phyloP scores from a whole-genome alignment of 1,139 yeast species.

The Kurtzmaniella natalensis region DNA sequence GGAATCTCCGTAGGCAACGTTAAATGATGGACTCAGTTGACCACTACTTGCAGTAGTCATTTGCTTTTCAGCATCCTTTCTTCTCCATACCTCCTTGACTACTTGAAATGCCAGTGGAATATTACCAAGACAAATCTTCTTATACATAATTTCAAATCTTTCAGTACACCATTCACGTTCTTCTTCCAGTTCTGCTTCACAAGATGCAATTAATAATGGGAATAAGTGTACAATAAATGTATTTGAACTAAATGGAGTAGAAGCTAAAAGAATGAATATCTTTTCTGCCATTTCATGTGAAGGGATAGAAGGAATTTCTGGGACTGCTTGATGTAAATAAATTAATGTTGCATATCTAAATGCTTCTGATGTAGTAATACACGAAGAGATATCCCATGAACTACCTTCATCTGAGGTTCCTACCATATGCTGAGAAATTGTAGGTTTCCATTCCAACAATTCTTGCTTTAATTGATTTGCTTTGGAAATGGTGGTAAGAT shows the following conservation, averaged over 20 bases:
- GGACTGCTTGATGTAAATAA: constrained; percentile 65
- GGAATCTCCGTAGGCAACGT: constrained; percentile 3
- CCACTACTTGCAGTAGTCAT: constrained; percentile 7
- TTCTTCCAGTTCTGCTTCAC: constrained; percentile 56
- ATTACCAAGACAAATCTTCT: constrained; percentile 60
- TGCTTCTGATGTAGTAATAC: constrained; percentile 67
- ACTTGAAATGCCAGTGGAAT: constrained; percentile 63
- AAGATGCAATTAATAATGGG: constrained; percentile 59
- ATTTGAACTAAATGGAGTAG: constrained; percentile 58
- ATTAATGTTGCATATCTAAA: constrained; percentile 55
- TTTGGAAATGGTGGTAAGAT: constrained; percentile 44
- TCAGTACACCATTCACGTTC: constrained; percentile 59
- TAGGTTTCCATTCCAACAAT: constrained; percentile 53
- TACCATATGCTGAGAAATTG: constrained; percentile 31
- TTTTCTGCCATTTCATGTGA: constrained; percentile 58
- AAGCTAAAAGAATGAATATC: constrained; percentile 54
- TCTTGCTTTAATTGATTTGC: constrained; percentile 55
- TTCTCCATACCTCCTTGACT: constrained; percentile 66
- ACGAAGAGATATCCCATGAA: constrained; percentile 53
- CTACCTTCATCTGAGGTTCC: constrained; percentile 13
- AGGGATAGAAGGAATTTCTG: constrained; percentile 55
- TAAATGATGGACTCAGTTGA: constrained; percentile 3
- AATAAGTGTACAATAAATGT: constrained; percentile 57
- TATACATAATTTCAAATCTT: constrained; percentile 54
- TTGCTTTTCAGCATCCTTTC: constrained; percentile 43